phyloP scores from a whole-genome alignment of 495 filamentous ascomycete genomes.

The Penicillium salamii region DNA sequence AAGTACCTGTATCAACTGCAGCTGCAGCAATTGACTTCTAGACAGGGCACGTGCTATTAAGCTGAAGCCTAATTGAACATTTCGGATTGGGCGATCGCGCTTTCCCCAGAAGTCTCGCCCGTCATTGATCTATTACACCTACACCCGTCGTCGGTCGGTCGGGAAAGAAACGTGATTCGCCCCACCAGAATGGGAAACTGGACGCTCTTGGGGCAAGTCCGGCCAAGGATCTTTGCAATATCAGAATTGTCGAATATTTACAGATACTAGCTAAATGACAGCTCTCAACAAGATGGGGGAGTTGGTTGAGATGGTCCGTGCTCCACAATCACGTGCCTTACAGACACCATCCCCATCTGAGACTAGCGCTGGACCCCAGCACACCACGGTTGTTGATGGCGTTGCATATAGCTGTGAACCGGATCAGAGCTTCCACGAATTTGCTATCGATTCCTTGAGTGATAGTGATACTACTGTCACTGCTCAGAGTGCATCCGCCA shows the following conservation, averaged over 20 bases:
- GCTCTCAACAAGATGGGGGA: constrained; percentile 20
- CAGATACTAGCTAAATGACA: constrained; percentile 10
- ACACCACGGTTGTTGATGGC: constrained; percentile 1
- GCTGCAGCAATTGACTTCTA: not conserved
- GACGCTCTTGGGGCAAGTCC: not conserved
- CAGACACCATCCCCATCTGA: not conserved
- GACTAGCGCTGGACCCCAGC: constrained; percentile 5
- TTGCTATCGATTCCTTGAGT: not conserved
- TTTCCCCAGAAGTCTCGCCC: constrained; percentile 7
- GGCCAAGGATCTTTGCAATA: not conserved
- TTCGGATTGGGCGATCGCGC: constrained; percentile 6
- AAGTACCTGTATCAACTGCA: not conserved
- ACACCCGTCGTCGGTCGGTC: constrained; percentile 12
- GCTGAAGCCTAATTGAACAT: constrained; percentile 7
- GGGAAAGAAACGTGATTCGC: constrained; percentile 8
- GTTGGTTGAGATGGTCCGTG: constrained; percentile 17
- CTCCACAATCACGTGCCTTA: not conserved
- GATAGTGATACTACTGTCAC: constrained; percentile 2
- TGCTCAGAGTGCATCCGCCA: constrained; percentile 25
- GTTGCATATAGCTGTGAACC: not conserved
- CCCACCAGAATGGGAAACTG: constrained; percentile 6
- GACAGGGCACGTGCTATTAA: constrained; percentile 7
- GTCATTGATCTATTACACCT: constrained; percentile 30
- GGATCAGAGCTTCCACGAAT: not conserved
- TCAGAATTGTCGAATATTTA: not conserved